These are phyloP conservation scores for Komagataella phaffii DNA, from an alignment of 805 yeast species.

Conservation along the genomic window DNA sequence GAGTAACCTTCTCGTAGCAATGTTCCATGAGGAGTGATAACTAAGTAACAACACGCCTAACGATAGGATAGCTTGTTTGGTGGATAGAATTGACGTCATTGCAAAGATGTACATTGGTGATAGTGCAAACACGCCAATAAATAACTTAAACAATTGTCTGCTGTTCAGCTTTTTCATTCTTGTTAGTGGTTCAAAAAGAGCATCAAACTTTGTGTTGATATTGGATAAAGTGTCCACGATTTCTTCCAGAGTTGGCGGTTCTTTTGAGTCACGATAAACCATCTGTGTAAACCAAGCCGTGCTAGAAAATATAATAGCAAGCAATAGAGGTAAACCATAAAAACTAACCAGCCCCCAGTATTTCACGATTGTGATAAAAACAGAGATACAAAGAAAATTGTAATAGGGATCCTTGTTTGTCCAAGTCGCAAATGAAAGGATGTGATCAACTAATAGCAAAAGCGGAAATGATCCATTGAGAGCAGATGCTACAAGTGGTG, in stretches of 20 bases:
- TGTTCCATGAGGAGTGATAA: constrained; percentile 35
- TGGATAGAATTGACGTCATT: constrained; percentile 18
- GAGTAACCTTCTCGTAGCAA: constrained; percentile 26
- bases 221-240: constrained; percentile 33
- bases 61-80: constrained; percentile 20
- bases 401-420: constrained; percentile 35
- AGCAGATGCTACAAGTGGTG: constrained; percentile 32
- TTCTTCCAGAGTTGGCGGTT: constrained; percentile 39
- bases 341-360: constrained; percentile 27
- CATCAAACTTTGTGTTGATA: constrained; percentile 26
- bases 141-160: constrained; percentile 17
- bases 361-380: constrained; percentile 23
- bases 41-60: constrained; percentile 24
- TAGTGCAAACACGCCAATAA: constrained; percentile 17
- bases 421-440: constrained; percentile 37
- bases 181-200: constrained; percentile 23
- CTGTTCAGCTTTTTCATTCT: constrained; percentile 2
- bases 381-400: constrained; percentile 27
- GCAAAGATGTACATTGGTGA: constrained; percentile 32
- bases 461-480: constrained; percentile 34
- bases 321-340: constrained; percentile 24
- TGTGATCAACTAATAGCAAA: constrained; percentile 27
- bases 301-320: constrained; percentile 23
- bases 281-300: constrained; percentile 31
- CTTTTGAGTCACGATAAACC: constrained; percentile 13